Conservation (phyloP, 768 basidiomycete genomes). For the Suillus subluteus region DNA sequence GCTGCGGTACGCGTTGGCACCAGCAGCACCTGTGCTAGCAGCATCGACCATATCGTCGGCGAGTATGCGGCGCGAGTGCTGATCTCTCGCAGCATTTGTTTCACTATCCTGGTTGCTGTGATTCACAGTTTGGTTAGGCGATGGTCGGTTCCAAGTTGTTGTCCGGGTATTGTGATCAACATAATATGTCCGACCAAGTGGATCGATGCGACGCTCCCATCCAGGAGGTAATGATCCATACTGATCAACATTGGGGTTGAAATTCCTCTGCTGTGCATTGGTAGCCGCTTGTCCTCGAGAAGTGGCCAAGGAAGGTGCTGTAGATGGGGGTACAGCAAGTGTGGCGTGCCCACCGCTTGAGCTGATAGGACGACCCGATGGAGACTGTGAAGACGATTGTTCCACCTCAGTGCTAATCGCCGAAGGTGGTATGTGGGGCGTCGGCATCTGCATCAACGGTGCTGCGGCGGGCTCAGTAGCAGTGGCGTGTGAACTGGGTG, state of each 20-base stretch:
- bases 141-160: constrained; percentile 97
- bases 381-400: constrained; percentile 27
- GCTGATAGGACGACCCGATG: constrained; percentile 40
- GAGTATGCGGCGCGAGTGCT: constrained; percentile 81
- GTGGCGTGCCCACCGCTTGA: constrained; percentile 31
- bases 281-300: constrained; percentile 45
- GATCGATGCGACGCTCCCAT: constrained; percentile 98
- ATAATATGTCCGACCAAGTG: constrained; percentile 94
- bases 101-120: constrained; percentile 70
- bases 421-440: constrained; percentile 33
- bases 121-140: constrained; percentile 74
- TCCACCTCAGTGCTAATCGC: constrained; percentile 32
- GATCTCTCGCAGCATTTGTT: constrained; percentile 84
- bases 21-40: constrained; percentile 46
- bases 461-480: constrained; percentile 45
- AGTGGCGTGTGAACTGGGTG: constrained; percentile 69
- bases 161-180: constrained; percentile 98
- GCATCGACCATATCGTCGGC: constrained; percentile 87
- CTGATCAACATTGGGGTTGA: constrained; percentile 95
- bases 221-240: constrained; percentile 87
- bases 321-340: constrained; percentile 23
- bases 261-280: constrained; percentile 70
- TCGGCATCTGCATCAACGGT: constrained; percentile 45
- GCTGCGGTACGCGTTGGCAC: constrained; percentile 46
- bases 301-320: constrained; percentile 29